Evolutionary conservation across 345 rosid genomes (phyloP).

Genomic region (Combretum micranthum): DNA sequence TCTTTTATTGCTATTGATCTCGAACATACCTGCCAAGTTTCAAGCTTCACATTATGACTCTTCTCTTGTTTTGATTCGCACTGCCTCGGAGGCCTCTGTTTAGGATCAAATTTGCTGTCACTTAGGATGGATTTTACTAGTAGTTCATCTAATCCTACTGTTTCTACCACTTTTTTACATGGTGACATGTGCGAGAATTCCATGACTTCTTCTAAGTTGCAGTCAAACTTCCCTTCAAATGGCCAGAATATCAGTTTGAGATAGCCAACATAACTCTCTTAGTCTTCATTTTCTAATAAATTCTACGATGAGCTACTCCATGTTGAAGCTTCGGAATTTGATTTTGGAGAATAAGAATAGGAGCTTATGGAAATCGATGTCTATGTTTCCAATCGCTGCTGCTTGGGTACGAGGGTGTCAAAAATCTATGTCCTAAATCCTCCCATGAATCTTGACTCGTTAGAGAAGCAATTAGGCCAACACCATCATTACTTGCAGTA

Average conservation of each 20-base stretch:
- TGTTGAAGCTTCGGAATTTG: background rate
- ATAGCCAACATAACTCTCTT: background rate
- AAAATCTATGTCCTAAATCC: background rate
- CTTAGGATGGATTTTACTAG: background rate
- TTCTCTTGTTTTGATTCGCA: too few relatives aligned
- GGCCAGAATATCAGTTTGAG: constrained; percentile 16
- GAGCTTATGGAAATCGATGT: background rate
- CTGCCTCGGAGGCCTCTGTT: background rate
- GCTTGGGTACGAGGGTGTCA: background rate
- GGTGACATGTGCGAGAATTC: constrained; percentile 8
- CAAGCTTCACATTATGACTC: too few relatives aligned
- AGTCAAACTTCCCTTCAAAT: constrained; percentile 4
- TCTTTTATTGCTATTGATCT: background rate
- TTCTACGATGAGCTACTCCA: background rate
- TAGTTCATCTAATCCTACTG: background rate
- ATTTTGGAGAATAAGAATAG: background rate
- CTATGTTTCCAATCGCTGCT: background rate
- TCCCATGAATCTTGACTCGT: constrained; percentile 5
- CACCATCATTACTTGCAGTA: too few relatives aligned
- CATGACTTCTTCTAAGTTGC: constrained; percentile 5
- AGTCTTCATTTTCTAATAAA: background rate
- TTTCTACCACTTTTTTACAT: background rate
- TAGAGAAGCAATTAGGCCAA: background rate
- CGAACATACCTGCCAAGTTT: too few relatives aligned
- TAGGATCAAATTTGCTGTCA: background rate